Conservation (phyloP, 2,329 filamentous ascomycete genomes). For the Dactylellina sp. region DNA sequence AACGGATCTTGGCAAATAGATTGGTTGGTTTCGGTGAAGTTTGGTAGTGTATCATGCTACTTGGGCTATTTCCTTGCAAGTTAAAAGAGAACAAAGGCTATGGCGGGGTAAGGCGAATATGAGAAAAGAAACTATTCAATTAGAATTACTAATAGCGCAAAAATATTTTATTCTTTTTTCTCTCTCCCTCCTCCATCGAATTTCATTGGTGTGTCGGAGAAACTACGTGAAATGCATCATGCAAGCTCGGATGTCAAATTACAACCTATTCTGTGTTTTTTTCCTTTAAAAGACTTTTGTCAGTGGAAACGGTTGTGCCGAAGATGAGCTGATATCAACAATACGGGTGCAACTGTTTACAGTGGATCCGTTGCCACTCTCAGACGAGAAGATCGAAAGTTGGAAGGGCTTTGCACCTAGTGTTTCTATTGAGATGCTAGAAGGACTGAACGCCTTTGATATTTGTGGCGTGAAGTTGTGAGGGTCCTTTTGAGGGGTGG, state of each 20-base stretch:
- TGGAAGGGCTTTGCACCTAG: conserved; percentile 33
- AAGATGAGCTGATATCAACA: conserved; percentile 93
- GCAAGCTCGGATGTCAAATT: conserved; percentile 99
- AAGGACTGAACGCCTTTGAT: conserved; percentile 21
- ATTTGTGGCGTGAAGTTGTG: conserved; percentile 24
- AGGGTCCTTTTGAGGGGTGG: conserved; percentile 27
- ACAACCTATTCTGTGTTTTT: conserved; percentile 74
- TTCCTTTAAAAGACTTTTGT: conserved; percentile 64
- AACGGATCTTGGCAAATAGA: not conserved
- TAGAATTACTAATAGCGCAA: conserved; percentile 26
- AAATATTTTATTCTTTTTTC: conserved; percentile 1
- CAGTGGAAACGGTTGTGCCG: conserved; percentile 94
- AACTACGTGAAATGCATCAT: not conserved
- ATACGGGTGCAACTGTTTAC: conserved; percentile 13
- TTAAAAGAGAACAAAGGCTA: conserved; percentile 2
- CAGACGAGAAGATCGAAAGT: conserved; percentile 18
- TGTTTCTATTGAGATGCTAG: conserved; percentile 13
- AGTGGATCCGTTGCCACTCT: conserved; percentile 17
- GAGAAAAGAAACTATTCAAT: not conserved
- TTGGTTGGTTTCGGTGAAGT: not conserved
- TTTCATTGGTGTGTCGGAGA: not conserved
- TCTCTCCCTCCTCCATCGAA: not conserved
- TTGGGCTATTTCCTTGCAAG: conserved; percentile 59
- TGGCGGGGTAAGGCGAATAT: not conserved
- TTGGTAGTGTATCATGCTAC: conserved; percentile 56